These are phyloP conservation scores for Naganishia albida DNA, from an alignment of 1,284 basidiomycete species.

Conservation along the genomic window DNA sequence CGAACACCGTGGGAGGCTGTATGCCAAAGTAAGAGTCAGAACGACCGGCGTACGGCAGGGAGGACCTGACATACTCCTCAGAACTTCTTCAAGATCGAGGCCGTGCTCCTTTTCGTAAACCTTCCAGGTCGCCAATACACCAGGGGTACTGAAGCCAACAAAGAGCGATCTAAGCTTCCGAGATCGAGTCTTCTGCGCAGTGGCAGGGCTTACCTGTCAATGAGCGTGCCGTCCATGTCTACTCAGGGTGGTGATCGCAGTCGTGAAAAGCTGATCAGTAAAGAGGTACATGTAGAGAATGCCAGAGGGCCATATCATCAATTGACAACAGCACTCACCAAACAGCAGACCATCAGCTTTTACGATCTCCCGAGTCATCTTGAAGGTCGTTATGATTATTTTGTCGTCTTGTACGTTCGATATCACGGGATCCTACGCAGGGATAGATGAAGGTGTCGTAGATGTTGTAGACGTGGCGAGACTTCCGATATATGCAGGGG, in stretches of 20 bases:
- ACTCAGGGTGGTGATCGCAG: neutral
- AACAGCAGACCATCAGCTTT: slow-evolving; percentile 29
- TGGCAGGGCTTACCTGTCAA: slow-evolving; percentile 39
- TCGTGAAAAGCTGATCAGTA: neutral
- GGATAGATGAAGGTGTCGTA: neutral
- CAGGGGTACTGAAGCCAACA: slow-evolving; percentile 47
- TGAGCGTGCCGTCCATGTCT: slow-evolving; percentile 54
- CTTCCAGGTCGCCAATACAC: slow-evolving; percentile 51
- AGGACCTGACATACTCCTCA: slow-evolving; percentile 44
- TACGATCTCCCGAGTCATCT: slow-evolving; percentile 23
- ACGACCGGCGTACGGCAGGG: neutral
- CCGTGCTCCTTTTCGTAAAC: slow-evolving; percentile 47
- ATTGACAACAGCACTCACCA: slow-evolving; percentile 10
- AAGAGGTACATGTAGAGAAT: neutral
- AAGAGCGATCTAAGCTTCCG: neutral
- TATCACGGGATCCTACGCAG: neutral
- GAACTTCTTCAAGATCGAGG: slow-evolving; percentile 49
- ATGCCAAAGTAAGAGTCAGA: neutral
- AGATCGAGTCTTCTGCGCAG: too few relatives aligned
- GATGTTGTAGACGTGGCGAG: neutral
- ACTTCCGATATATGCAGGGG: too few relatives aligned
- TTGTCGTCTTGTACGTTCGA: neutral
- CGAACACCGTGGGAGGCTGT: slow-evolving; percentile 33
- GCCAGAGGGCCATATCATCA: neutral
- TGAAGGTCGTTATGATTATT: neutral